Conservation (phyloP, 768 basidiomycete species). For the Infundibulicybe gibba region DNA sequence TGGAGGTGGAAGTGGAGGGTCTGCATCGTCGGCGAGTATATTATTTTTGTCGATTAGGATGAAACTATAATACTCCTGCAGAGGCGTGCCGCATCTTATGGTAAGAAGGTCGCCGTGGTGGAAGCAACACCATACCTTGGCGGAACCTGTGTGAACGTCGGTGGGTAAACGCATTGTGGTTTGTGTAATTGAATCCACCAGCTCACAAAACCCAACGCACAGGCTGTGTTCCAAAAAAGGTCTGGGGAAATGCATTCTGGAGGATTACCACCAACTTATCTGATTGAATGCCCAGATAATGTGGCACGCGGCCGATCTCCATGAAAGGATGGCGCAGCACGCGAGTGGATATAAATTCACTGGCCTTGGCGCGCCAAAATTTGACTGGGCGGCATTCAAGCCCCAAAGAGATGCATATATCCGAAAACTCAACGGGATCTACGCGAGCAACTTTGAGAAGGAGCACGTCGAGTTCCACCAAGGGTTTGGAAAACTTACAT, state of each 20-base stretch:
- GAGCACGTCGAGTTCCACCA: slow-evolving; percentile 87
- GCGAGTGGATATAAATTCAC: slow-evolving; percentile 69
- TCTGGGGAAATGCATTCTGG: slow-evolving; percentile 12
- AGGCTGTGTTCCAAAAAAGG: slow-evolving; percentile 99
- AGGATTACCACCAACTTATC: not conserved
- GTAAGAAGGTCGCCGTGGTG: slow-evolving; percentile 89
- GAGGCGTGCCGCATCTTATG: slow-evolving; percentile 90
- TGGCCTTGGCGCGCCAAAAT: slow-evolving; percentile 54
- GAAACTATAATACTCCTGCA: slow-evolving; percentile 22
- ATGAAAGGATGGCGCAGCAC: slow-evolving; percentile 80
- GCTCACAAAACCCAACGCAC: not conserved
- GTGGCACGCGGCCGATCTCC: slow-evolving; percentile 94
- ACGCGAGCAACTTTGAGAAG: slow-evolving; percentile 82
- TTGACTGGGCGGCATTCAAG: slow-evolving; percentile 91
- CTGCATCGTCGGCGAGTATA: slow-evolving; percentile 73
- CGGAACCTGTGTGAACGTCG: slow-evolving; percentile 98
- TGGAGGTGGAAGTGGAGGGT: slow-evolving; percentile 93
- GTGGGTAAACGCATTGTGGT: slow-evolving; percentile 37
- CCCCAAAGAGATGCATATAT: slow-evolving; percentile 96
- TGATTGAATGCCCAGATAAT: slow-evolving; percentile 65
- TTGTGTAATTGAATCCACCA: not conserved
- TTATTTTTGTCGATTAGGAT: not conserved
- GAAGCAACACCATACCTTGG: slow-evolving; percentile 76
- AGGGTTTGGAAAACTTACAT: slow-evolving; percentile 73
- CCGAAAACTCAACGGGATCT: slow-evolving; percentile 82